Evolutionary conservation across 1,139 yeast genomes (phyloP), one percentile per base, ranked within the genome.

Genomic region (Hyphopichia buzzinii): DNA sequence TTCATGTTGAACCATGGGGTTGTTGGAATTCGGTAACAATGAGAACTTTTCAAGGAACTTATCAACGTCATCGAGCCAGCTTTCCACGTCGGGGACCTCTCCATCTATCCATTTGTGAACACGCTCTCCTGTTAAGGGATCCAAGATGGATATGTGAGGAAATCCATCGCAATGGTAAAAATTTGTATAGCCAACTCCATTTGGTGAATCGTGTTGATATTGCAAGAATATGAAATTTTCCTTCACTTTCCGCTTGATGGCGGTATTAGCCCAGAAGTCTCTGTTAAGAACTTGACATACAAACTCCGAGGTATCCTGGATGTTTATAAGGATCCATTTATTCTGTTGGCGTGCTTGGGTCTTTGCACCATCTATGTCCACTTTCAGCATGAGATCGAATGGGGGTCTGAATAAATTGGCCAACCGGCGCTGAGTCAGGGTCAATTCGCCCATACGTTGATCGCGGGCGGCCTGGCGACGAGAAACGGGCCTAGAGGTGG

Each of bases 41-140:
- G 94, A 79, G 55, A 79, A 86, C 34, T 73, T 58, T n/a, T 62
- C 60, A 47, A 90, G 64, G 54, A 84, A 84, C 15, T 71, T 72
- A 22, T 74, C 70, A 1, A 81, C 74, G 32, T 81, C 84, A 29
- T 73, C 72, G 14, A 82, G 55, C 79, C 92, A 90, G 17, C 59
- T 62, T 11, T 62, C 68, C 1, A 74, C 68, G 26, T 64, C 62
- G 0, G 94, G 95, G 1, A 80, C 81, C 30, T 55, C 63, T 11
- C 79, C 79, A 33, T 74, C 74, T 11, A 52, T 49, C 96, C 97
- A 90, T 41, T 70, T 71, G 47, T 75, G 74, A 38, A 88, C 75
- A 41, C 95, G 72, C 59, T 92, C 98, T 11, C 97, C 97, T 0
- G 98, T 92, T 55, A 90, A 78, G 2, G 98, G 97, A 55, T 94